Evolutionary conservation across 495 filamentous ascomycete genomes (phyloP).

Genomic region (Amphirosellinia nigrospora): DNA sequence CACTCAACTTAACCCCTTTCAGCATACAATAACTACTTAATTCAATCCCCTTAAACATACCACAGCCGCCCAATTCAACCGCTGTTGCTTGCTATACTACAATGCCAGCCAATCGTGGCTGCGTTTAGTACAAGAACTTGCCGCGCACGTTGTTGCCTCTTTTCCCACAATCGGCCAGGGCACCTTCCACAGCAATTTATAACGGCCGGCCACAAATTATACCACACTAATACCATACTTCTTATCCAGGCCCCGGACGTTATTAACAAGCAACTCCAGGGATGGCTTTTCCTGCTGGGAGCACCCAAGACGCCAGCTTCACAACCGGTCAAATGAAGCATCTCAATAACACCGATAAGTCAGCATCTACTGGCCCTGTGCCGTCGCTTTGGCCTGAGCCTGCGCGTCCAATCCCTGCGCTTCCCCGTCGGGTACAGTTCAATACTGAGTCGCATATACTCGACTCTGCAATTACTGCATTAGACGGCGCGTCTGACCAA

Average conservation of each 20-base stretch:
- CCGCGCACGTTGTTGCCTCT: neutral
- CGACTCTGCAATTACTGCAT: neutral
- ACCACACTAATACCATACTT: neutral
- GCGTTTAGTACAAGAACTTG: neutral
- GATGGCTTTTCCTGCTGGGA: neutral
- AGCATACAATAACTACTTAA: neutral
- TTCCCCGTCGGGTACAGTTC: neutral
- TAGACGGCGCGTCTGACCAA: neutral
- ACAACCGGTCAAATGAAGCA: neutral
- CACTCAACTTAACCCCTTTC: neutral
- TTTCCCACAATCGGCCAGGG: neutral
- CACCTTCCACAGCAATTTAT: neutral
- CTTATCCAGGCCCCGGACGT: neutral
- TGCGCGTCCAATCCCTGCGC: neutral
- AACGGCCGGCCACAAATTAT: too few species aligned
- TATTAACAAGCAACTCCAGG: neutral
- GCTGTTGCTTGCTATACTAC: neutral
- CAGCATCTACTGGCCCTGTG: constrained; percentile 13
- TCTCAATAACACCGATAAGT: neutral
- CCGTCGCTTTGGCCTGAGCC: constrained; percentile 18
- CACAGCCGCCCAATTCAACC: neutral
- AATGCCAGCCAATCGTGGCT: neutral
- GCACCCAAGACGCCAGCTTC: neutral
- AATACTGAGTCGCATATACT: neutral
- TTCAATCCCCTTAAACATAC: neutral